A percentile compares a stretch with the other conserved stretches of the same genome.
These are phyloP conservation scores for Pichia terricola DNA, from an alignment of 1,139 yeast genomes.

Conservation along the genomic window DNA sequence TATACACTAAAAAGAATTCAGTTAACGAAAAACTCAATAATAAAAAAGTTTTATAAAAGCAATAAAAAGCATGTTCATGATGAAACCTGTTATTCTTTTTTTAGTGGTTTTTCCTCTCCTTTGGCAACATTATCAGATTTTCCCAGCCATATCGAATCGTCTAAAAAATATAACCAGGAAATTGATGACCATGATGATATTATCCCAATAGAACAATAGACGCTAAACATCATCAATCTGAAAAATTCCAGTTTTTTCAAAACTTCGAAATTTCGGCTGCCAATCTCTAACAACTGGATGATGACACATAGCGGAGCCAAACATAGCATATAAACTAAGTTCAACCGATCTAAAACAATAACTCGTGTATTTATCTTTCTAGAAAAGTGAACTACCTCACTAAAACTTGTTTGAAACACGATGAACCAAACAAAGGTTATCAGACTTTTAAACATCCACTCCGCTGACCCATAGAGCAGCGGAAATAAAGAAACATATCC, in stretches of 20 bases:
- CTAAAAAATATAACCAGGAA: slow-evolving; percentile 78
- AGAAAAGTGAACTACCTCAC: slow-evolving; percentile 54
- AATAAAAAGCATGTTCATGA: no score
- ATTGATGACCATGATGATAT: slow-evolving; percentile 84
- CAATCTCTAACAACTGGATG: slow-evolving; percentile 47
- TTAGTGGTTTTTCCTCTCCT: no score
- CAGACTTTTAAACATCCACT: slow-evolving; percentile 65
- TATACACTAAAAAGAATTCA: no score
- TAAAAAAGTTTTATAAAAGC: no score
- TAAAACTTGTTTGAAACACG: slow-evolving; percentile 61
- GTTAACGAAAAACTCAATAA: no score
- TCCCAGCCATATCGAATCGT: slow-evolving; percentile 50
- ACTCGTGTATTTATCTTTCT: slow-evolving; percentile 34
- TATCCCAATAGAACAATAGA: slow-evolving; percentile 80
- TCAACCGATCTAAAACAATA: slow-evolving; percentile 59
- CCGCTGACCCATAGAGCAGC: slow-evolving; percentile 69
- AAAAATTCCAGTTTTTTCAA: slow-evolving; percentile 57
- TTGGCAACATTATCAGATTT: slow-evolving; percentile 3
- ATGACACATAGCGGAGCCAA: slow-evolving; percentile 54
- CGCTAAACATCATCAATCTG: slow-evolving; percentile 72
- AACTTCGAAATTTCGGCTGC: slow-evolving; percentile 40
- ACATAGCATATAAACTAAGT: slow-evolving; percentile 58
- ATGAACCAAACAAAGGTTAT: slow-evolving; percentile 84
- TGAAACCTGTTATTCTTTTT: no score
- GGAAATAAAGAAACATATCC: slow-evolving; percentile 90